Evolutionary conservation across 2,329 filamentous ascomycete genomes (phyloP).

Genomic region (Colletotrichum chlorophyti): DNA sequence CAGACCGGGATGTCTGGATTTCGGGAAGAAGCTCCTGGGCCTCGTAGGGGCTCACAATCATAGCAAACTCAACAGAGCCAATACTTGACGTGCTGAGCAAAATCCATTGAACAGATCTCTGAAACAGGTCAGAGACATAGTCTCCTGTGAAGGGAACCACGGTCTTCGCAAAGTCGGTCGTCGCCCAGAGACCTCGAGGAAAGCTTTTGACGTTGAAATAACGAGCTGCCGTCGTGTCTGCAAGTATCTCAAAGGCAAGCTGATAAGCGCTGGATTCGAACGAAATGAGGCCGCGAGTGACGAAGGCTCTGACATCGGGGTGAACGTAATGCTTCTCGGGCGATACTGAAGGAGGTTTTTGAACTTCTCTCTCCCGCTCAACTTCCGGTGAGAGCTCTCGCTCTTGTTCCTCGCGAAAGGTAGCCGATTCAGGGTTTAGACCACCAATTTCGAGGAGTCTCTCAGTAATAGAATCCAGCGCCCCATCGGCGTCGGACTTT

Average conservation of each 20-base stretch:
- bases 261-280: constrained; percentile 40
- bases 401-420: constrained; percentile 71
- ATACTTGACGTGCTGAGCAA: constrained; percentile 40
- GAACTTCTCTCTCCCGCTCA: constrained; percentile 63
- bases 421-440: constrained; percentile 38
- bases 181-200: constrained; percentile 50
- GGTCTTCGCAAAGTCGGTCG: constrained; percentile 57
- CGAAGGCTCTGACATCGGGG: constrained; percentile 47
- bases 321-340: constrained; percentile 52
- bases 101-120: constrained; percentile 62
- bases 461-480: background rate
- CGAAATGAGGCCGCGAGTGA: constrained; percentile 41
- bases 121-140: constrained; percentile 49
- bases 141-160: constrained; percentile 36
- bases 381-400: constrained; percentile 70
- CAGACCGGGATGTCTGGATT: constrained; percentile 42
- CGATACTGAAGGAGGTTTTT: constrained; percentile 49
- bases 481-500: background rate
- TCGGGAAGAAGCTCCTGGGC: constrained; percentile 55
- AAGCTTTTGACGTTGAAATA: constrained; percentile 43
- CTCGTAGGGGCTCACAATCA: constrained; percentile 68
- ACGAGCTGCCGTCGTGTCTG: constrained; percentile 45
- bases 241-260: constrained; percentile 53
- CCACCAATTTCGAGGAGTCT: constrained; percentile 46
- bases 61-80: background rate